Evolutionary conservation across 441 rosid genomes (phyloP).

Genomic region (Eruca vesicaria): DNA sequence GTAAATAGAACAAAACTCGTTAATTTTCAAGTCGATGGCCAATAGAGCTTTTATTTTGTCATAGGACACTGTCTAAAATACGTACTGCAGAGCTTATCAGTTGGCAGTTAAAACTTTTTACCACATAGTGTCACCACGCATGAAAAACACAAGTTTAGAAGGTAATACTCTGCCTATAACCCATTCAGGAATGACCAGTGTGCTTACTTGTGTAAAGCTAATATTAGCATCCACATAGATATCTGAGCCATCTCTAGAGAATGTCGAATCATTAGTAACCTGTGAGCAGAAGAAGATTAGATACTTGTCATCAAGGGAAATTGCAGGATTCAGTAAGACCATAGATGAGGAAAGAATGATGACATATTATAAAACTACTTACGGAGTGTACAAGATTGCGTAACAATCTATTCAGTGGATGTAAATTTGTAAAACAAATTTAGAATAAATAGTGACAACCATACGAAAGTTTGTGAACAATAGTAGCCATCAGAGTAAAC

Average conservation of each 20-base stretch:
- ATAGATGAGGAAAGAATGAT: slow-evolving; percentile 1
- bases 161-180: slow-evolving; percentile 8
- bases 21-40: slow-evolving; percentile 8
- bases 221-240: slow-evolving; percentile 76
- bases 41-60: slow-evolving; percentile 4
- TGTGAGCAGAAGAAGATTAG: slow-evolving; percentile 34
- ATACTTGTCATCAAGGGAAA: slow-evolving; percentile 4
- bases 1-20: background rate
- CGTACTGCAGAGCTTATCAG: slow-evolving; percentile 15
- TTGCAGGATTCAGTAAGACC: slow-evolving; percentile 1
- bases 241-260: slow-evolving; percentile 90
- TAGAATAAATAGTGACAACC: background rate
- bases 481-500: background rate
- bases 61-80: background rate
- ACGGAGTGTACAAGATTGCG: background rate
- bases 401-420: background rate
- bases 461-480: slow-evolving; percentile 2
- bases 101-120: slow-evolving; percentile 3
- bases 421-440: too few species aligned
- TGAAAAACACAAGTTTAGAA: background rate
- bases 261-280: slow-evolving; percentile 79
- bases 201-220: slow-evolving; percentile 86
- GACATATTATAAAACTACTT: background rate
- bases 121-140: slow-evolving; percentile 16
- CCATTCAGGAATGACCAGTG: slow-evolving; percentile 15